These are phyloP conservation scores for Linum tenue DNA, from an alignment of 345 rosid genomes.

Conservation along the genomic window DNA sequence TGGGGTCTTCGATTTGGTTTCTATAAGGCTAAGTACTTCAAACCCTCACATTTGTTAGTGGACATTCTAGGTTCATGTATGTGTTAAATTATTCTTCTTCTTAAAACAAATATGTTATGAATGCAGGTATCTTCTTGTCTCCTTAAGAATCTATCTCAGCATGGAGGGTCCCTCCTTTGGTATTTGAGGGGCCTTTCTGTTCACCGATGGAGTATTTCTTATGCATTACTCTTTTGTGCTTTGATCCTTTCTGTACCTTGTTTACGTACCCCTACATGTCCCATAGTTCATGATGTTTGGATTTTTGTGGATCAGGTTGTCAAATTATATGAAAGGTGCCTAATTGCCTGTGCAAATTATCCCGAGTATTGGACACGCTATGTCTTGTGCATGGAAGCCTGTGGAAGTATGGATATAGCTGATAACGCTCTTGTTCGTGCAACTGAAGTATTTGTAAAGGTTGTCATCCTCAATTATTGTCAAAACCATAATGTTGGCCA, in stretches of 20 bases:
- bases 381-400: constrained; percentile 67
- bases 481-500: neutral
- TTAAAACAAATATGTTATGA: constrained; percentile 84
- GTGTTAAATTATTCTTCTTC: constrained; percentile 41
- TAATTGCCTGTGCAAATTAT: constrained; percentile 93
- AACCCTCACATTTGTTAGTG: constrained; percentile 61
- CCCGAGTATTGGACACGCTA: constrained; percentile 91
- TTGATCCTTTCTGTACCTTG: constrained; percentile 29
- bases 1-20: constrained; percentile 79
- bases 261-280: constrained; percentile 4
- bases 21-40: constrained; percentile 95
- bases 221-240: constrained; percentile 65
- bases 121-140: constrained; percentile 93
- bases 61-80: constrained; percentile 60
- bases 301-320: constrained; percentile 52
- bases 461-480: constrained; percentile 17
- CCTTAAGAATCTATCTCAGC: constrained; percentile 94
- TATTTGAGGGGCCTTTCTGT: constrained; percentile 85
- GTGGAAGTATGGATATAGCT: constrained; percentile 76
- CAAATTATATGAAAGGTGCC: constrained; percentile 88
- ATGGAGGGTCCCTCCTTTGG: constrained; percentile 88
- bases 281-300: constrained; percentile 14
- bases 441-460: constrained; percentile 95
- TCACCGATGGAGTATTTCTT: constrained; percentile 78
- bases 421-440: constrained; percentile 88